Percentiles rank a stretch among this genome's conserved stretches.
Conservation (phyloP, 306 rosid genomes). For the Gastrolobium villosum region DNA sequence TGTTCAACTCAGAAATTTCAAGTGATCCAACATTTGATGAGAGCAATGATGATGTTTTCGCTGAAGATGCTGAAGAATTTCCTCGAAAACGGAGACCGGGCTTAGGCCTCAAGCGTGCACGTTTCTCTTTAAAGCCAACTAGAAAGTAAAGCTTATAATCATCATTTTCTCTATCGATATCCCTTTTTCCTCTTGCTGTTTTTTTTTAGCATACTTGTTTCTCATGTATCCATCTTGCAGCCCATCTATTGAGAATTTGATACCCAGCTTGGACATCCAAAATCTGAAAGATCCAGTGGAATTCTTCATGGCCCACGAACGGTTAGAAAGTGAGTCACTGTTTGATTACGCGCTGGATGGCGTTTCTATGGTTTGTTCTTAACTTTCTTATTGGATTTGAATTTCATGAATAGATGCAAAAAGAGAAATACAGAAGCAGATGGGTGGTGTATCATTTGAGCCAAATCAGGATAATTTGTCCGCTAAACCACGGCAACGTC, state of each 20-base stretch:
- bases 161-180: not conserved
- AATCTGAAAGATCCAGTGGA: conserved; percentile 70
- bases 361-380: conserved; percentile 27
- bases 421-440: conserved; percentile 76
- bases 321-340: conserved; percentile 68
- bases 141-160: conserved; percentile 51
- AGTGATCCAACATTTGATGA: conserved; percentile 31
- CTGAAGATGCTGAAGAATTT: conserved; percentile 54
- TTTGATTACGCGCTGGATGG: conserved; percentile 19
- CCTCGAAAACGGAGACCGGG: conserved; percentile 74
- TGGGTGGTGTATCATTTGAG: conserved; percentile 57
- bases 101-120: conserved; percentile 74
- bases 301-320: conserved; percentile 73
- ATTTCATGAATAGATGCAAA: conserved; percentile 71
- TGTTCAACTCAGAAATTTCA: conserved; percentile 40
- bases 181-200: not conserved
- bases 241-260: conserved; percentile 61
- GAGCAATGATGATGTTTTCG: conserved; percentile 42
- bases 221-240: conserved; percentile 50
- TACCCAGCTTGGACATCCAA: conserved; percentile 61
- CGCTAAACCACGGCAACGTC: conserved; percentile 60
- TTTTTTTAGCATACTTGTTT: conserved; percentile 21
- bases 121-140: conserved; percentile 70
- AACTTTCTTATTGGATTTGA: conserved; percentile 22
- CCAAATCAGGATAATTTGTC: conserved; percentile 53